Base-by-base conservation (phyloP, 2,329 filamentous ascomycete species). In the Fusarium luffae region DNA sequence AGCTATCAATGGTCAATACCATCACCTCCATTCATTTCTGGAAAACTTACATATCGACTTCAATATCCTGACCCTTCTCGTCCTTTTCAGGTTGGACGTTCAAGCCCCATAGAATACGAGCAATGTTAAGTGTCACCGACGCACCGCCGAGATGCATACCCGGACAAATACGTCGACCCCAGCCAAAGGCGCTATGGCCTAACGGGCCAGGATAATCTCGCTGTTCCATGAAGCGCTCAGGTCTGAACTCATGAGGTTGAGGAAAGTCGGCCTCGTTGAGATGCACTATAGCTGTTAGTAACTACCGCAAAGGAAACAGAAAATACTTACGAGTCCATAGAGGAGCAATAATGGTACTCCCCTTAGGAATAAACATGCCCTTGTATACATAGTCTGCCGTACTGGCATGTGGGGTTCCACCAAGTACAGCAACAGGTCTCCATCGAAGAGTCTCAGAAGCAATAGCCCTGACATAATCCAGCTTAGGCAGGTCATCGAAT, bases 31-130 rank as follows among this genome's bases (percentile, higher is more conserved):
- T 4, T 21, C 21, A 21, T 4, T 4, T 21, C 4, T 21, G 21
- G 3, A 21, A 4, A 25, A 30, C 79, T 77, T 27, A 82, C 81
- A 81, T 82, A 30, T 83, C 80, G 2, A 79, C 79, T 0, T 81
- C 79, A 13, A 81, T 63, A 3, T 79, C 68, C 12, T 68, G 63
- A 0, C 77, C 79, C 13, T 75, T 74, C 13, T 72, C 69, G 8
- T 79, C 69, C 52, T 75, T 76, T 2, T 70, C 78, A 0, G 77
- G 76, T 1, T 63, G 65, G 8, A 84, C 74, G 0, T 84, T 72
- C 55, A 88, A 88, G 0, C 81, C 86, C 87, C 87, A 90, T 0
- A 90, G 72, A 1, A 86, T 76, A 4, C 83, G 80, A 0, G 84
- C 79, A 21, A 86, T 81, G 44, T 79, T 82, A 3, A 85, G 75